Evolutionary conservation across 345 rosid species (phyloP), one percentile per base, ranked within the genome.

Genomic region (Citrus medica): DNA sequence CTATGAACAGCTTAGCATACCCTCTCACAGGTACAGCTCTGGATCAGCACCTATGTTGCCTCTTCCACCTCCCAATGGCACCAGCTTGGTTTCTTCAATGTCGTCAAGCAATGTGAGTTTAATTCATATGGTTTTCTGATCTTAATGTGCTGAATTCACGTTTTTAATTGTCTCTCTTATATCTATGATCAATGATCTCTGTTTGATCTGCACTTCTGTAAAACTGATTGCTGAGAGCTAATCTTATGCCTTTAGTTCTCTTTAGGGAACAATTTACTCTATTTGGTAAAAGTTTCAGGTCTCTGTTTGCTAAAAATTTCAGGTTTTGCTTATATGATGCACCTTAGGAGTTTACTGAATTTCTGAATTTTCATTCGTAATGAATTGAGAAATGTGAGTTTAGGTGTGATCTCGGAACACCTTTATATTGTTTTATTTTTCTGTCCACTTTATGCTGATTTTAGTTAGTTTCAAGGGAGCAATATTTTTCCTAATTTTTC

Each of bases 1-100:
- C 59, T 90, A 90, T 78, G 94, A 90, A 61, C 93, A 89, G 73
- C 82, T 92, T 42, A 86, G 90, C 75, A 65, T 90, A 27, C 94
- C 97, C 76, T 85, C 90, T 59, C 90, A 86, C 46, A 83, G 88
- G 81, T 78, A 77, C 25, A 67, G 76, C 72, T 63, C 85, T 30
- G 86, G 79, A 76, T 78, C 88, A 67, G 61, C 80, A 16, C 74
- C 89, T 19, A 51, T 69, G 40, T 60, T 83, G 80, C 89, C 92
- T 72, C 73, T 76, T 79, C 87, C 77, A n/a, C 81, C 81, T 17
- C 72, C 68, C 67, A 71, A 75, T 33, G 77, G 67, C 30, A 53
- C 61, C 74, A 77, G 58, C 74, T 79, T 82, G 81, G 85, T 65
- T 84, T 79, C 90, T 79, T 82, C 87, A 40, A 64, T 83, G 74